Evolutionary conservation across 805 yeast genomes (phyloP).

Genomic region (Komagataella pseudopastoris): DNA sequence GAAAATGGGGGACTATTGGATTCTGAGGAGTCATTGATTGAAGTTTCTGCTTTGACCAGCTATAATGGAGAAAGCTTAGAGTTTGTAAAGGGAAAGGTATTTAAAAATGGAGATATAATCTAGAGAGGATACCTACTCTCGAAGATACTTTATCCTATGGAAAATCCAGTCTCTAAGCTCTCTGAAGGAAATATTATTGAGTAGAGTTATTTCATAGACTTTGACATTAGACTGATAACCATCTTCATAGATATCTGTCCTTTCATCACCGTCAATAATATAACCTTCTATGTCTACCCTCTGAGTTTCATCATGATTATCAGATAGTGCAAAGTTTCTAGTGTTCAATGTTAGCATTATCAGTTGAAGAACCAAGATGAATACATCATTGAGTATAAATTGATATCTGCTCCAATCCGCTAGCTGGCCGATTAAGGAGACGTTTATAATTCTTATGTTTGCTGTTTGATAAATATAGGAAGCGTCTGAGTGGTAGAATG

Average conservation of each 20-base stretch:
- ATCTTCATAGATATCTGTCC: neutral
- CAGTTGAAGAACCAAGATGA: neutral
- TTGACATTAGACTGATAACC: neutral
- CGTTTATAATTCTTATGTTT: neutral
- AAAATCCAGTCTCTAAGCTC: neutral
- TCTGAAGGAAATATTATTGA: neutral
- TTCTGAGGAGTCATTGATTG: slow-evolving; percentile 38
- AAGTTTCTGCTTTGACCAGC: slow-evolving; percentile 64
- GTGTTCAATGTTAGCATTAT: neutral
- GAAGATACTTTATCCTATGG: neutral
- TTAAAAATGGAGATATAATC: slow-evolving; percentile 9
- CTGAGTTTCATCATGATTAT: neutral
- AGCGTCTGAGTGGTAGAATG: neutral
- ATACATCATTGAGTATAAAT: neutral
- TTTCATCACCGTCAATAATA: neutral
- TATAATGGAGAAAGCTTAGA: slow-evolving; percentile 67
- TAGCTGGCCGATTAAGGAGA: neutral
- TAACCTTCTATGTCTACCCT: neutral
- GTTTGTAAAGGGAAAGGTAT: slow-evolving; percentile 32
- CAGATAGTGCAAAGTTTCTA: neutral
- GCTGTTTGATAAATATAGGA: neutral
- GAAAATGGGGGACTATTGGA: slow-evolving; percentile 54
- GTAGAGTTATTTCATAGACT: neutral
- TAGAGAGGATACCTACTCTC: neutral
- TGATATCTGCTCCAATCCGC: neutral